Percentiles rank a stretch among this genome's conserved stretches.
These are phyloP conservation scores for Logfia minima DNA, from an alignment of 129 eudicot species.

Conservation along the genomic window DNA sequence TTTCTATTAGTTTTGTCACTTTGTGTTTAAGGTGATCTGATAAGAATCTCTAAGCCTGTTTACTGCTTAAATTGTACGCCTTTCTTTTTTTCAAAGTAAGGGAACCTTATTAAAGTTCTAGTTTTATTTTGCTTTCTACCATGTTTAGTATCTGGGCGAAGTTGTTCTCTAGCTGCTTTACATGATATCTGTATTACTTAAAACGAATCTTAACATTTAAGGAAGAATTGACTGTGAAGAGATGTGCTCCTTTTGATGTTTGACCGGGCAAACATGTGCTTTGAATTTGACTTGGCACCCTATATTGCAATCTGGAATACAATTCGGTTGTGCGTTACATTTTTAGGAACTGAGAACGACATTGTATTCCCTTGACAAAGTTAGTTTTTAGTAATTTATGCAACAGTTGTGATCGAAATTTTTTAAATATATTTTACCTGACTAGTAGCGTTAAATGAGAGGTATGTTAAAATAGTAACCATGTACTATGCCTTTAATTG, in stretches of 20 bases:
- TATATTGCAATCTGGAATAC: slow-evolving; percentile 8
- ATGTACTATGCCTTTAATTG: background rate
- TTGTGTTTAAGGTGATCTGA: background rate
- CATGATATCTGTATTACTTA: slow-evolving; percentile 5
- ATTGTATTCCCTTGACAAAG: slow-evolving; percentile 7
- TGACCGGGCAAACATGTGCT: slow-evolving; percentile 9
- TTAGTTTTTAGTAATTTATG: slow-evolving; percentile 11
- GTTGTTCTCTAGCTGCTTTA: background rate
- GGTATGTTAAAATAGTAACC: background rate
- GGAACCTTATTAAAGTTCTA: background rate
- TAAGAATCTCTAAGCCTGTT: background rate
- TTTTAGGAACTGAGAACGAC: slow-evolving; percentile 12
- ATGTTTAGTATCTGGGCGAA: slow-evolving; percentile 18
- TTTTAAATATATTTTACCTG: background rate
- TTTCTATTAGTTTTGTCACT: background rate
- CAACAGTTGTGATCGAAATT: background rate
- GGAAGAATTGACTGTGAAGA: background rate
- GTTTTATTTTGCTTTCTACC: slow-evolving; percentile 9
- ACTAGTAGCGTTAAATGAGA: background rate
- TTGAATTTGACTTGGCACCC: background rate
- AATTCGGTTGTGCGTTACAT: slow-evolving; percentile 2
- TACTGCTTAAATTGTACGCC: background rate
- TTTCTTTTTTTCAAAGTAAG: background rate
- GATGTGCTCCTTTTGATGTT: slow-evolving; percentile 7
- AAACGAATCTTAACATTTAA: background rate